Percentiles rank a stretch among this genome's conserved stretches.
Conservation (phyloP, 768 basidiomycete species). For the Rossbeevera mucosa region DNA sequence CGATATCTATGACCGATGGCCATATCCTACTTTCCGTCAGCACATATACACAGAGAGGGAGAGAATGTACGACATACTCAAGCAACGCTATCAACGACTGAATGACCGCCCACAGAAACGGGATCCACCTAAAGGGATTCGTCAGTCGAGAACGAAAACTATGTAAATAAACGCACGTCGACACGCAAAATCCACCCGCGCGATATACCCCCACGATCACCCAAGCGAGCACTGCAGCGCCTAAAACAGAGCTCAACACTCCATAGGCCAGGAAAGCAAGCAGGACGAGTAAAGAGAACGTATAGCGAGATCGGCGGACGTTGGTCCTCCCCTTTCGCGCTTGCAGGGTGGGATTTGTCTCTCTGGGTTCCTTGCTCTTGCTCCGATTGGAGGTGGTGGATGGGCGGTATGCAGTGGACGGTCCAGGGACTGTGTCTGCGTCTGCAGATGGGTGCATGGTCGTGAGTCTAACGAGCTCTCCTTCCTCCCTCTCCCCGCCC, state of each 20-base stretch:
- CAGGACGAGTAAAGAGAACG: slow-evolving; percentile 39
- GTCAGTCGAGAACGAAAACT: background rate
- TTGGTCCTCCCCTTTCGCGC: slow-evolving; percentile 19
- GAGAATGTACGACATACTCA: slow-evolving; percentile 24
- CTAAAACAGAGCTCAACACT: slow-evolving; percentile 35
- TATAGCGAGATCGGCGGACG: slow-evolving; percentile 33
- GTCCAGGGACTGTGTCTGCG: background rate
- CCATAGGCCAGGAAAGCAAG: slow-evolving; percentile 32
- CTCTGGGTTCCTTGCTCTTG: background rate
- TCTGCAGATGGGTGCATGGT: background rate
- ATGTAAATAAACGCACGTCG: background rate
- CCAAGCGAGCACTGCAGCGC: background rate
- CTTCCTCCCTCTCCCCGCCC: background rate
- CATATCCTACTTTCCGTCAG: slow-evolving; percentile 32
- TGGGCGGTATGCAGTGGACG: background rate
- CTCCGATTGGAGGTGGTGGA: background rate
- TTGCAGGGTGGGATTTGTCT: slow-evolving; percentile 12
- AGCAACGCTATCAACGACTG: slow-evolving; percentile 39
- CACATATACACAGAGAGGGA: background rate
- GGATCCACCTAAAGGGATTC: slow-evolving; percentile 30
- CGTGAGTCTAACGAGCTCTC: background rate
- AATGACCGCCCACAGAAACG: slow-evolving; percentile 40
- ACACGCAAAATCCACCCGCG: background rate
- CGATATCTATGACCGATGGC: slow-evolving; percentile 41
- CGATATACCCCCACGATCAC: background rate